A percentile compares a stretch with the other conserved stretches of the same genome.
Conservation (phyloP, 2,329 filamentous ascomycete genomes). For the Cladosporium sp. region DNA sequence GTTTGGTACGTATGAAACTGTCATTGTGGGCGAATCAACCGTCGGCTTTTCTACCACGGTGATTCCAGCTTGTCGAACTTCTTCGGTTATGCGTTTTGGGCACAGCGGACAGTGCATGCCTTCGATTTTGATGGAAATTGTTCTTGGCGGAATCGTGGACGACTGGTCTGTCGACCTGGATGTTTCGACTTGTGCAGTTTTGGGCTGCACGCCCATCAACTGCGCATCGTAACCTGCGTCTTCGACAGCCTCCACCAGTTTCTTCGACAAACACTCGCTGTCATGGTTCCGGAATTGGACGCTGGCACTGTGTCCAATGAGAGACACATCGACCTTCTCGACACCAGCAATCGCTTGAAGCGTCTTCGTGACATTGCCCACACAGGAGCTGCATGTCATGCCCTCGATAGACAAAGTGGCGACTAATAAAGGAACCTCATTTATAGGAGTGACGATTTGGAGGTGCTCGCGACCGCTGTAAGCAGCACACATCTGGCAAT, state of each 20-base stretch:
- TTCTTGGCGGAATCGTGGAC: constrained; percentile 25
- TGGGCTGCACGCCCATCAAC: constrained; percentile 27
- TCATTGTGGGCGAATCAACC: constrained; percentile 66
- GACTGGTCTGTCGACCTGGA: background rate
- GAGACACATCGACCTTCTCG: constrained; percentile 51
- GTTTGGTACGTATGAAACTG: constrained; percentile 68
- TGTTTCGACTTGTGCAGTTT: background rate
- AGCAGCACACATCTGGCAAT: constrained; percentile 73
- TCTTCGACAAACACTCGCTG: constrained; percentile 48
- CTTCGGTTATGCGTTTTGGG: constrained; percentile 50
- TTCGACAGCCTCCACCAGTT: constrained; percentile 54
- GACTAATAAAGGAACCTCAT: constrained; percentile 40
- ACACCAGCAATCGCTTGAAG: constrained; percentile 50
- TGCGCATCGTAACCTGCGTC: constrained; percentile 47
- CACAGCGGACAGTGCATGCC: constrained; percentile 53
- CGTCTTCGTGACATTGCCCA: constrained; percentile 51
- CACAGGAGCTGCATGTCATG: constrained; percentile 62
- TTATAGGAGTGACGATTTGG: background rate
- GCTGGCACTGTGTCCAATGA: constrained; percentile 41
- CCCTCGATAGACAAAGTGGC: constrained; percentile 51
- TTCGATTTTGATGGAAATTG: constrained; percentile 41
- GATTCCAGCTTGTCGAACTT: constrained; percentile 54
- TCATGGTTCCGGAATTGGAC: constrained; percentile 24
- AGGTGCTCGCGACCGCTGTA: constrained; percentile 54
- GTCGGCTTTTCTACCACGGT: constrained; percentile 59